Conservation (phyloP, 164 flowering plant species). For the Vitis riparia region DNA sequence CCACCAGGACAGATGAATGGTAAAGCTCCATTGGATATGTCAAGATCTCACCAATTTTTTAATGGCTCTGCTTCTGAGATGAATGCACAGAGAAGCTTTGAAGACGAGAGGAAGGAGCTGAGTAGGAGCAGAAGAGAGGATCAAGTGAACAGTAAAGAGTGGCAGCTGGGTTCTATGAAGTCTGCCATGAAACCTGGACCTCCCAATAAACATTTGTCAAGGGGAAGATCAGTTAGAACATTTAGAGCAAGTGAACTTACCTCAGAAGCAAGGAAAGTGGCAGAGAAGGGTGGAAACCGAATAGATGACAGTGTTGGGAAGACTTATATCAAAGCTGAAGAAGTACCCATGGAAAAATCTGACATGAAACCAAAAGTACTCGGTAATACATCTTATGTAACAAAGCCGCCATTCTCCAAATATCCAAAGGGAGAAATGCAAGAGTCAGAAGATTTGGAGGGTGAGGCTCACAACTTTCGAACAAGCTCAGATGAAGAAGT, state of each 20-base stretch:
- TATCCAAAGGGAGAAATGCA: constrained; percentile 22
- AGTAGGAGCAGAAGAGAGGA: constrained; percentile 20
- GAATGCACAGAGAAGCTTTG: constrained; percentile 10
- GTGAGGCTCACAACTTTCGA: constrained; percentile 18
- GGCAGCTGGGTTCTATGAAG: constrained; percentile 10
- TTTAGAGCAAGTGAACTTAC: constrained; percentile 25
- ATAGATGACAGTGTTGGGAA: constrained; percentile 12
- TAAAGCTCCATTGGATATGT: constrained; percentile 18
- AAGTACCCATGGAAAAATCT: background rate
- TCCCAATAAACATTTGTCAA: constrained; percentile 19
- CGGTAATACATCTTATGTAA: background rate
- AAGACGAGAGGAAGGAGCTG: constrained; percentile 28
- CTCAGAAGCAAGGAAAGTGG: background rate
- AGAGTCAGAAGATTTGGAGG: constrained; percentile 19
- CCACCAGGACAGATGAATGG: constrained; percentile 23
- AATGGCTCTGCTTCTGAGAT: constrained; percentile 19
- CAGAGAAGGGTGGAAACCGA: constrained; percentile 17
- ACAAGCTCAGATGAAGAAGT: constrained; percentile 25
- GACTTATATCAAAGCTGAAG: constrained; percentile 17
- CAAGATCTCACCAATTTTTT: constrained; percentile 15
- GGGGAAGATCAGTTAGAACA: constrained; percentile 65
- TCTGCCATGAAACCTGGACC: constrained; percentile 14
- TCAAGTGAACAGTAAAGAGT: constrained; percentile 6
- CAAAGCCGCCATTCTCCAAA: constrained; percentile 15
- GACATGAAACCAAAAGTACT: constrained; percentile 5